A percentile compares a stretch with the other conserved stretches of the same genome.
phyloP scores from a whole-genome alignment of 495 filamentous ascomycete genomes.

The Penicillium soppii region DNA sequence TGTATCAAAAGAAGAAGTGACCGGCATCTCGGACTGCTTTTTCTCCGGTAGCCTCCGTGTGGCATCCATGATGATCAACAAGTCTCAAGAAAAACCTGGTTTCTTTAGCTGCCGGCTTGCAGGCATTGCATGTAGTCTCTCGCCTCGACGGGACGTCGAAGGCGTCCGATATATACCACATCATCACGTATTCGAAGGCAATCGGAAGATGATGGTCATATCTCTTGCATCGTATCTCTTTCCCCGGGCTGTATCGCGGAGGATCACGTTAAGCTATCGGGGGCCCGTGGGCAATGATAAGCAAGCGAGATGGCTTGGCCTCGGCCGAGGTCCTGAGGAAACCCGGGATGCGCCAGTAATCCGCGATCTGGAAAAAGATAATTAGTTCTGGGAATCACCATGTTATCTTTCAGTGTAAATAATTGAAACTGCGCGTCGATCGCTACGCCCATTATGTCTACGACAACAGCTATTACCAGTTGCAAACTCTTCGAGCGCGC shows the following conservation, averaged over 20 bases:
- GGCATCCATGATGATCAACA: constrained; percentile 11
- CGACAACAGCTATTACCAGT: neutral
- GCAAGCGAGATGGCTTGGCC: constrained; percentile 19
- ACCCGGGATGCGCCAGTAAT: neutral
- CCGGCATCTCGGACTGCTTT: too few species aligned
- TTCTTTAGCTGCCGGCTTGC: neutral
- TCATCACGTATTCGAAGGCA: neutral
- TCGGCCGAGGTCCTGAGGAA: constrained; percentile 15
- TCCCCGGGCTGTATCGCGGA: constrained; percentile 3
- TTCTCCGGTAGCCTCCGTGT: constrained; percentile 12
- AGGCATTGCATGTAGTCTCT: too few species aligned
- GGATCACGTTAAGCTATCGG: too few species aligned
- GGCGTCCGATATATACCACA: constrained; percentile 13
- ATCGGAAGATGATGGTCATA: constrained; percentile 2
- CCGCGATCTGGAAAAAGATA: too few species aligned
- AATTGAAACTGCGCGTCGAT: too few species aligned
- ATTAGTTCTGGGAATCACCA: too few species aligned
- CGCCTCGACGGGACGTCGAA: too few species aligned
- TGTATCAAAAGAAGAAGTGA: too few species aligned
- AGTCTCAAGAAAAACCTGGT: neutral
- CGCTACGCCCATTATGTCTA: too few species aligned
- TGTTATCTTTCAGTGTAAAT: too few species aligned
- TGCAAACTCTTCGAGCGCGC: constrained; percentile 19
- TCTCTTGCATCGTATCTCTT: constrained; percentile 11
- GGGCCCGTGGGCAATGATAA: too few species aligned